Conservation (phyloP, 768 basidiomycete species). For the Tricholoma flavovirens region DNA sequence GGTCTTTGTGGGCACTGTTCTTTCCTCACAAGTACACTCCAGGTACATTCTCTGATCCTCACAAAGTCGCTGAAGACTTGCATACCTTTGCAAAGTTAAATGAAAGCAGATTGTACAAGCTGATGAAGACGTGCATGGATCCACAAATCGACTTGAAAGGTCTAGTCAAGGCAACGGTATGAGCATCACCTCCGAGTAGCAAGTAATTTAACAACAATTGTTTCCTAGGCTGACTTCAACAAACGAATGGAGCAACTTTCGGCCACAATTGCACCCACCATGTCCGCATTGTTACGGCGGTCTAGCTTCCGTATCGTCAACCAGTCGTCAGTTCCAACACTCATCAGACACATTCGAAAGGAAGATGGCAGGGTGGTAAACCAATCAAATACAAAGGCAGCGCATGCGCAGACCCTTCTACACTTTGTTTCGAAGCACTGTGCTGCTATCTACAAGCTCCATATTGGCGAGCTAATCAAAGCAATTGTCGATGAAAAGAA, state of each 20-base stretch:
- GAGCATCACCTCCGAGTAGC: neutral
- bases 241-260: constrained; percentile 70
- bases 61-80: constrained; percentile 75
- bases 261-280: constrained; percentile 55
- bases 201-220: neutral
- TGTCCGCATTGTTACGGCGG: constrained; percentile 64
- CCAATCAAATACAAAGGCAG: constrained; percentile 30
- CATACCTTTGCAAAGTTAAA: constrained; percentile 81
- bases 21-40: constrained; percentile 1
- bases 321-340: constrained; percentile 75
- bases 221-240: constrained; percentile 64
- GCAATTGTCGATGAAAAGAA: constrained; percentile 64
- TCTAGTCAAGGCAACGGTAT: constrained; percentile 71
- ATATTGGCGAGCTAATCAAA: constrained; percentile 72
- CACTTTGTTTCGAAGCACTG: constrained; percentile 67
- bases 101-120: constrained; percentile 79
- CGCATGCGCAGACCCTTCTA: constrained; percentile 48
- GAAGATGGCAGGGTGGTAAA: constrained; percentile 33
- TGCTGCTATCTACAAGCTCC: constrained; percentile 66
- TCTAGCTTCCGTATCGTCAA: constrained; percentile 73
- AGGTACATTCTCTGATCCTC: constrained; percentile 62
- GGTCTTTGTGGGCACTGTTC: neutral
- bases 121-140: constrained; percentile 78
- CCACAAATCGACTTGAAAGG: constrained; percentile 77
- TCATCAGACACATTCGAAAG: constrained; percentile 64